Evolutionary conservation across 2,329 filamentous ascomycete genomes (phyloP).

Genomic region (Venturiaceae sp.): DNA sequence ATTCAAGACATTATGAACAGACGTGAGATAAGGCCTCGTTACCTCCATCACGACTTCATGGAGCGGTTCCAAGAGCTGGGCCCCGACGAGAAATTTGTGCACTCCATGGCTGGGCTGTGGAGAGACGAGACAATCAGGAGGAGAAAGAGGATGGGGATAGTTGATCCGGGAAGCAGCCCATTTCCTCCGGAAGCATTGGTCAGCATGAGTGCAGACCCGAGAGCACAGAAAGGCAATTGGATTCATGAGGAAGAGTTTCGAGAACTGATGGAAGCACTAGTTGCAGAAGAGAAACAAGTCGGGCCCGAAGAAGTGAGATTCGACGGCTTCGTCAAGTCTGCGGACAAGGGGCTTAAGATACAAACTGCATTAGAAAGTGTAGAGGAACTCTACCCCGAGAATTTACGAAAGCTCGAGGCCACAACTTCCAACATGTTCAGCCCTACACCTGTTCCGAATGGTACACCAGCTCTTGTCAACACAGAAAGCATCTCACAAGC

Average conservation of each 20-base stretch:
- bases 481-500: not conserved
- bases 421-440: not conserved
- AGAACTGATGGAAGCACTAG: constrained; percentile 52
- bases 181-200: constrained; percentile 75
- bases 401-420: constrained; percentile 28
- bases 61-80: constrained; percentile 58
- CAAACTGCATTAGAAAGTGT: constrained; percentile 75
- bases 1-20: constrained; percentile 85
- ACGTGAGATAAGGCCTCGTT: constrained; percentile 61
- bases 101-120: constrained; percentile 92
- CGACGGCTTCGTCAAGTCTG: constrained; percentile 52
- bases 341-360: constrained; percentile 48
- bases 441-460: not conserved
- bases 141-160: constrained; percentile 58
- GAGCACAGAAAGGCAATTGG: constrained; percentile 70
- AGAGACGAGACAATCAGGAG: constrained; percentile 76
- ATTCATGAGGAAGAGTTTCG: constrained; percentile 83
- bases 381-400: constrained; percentile 72
- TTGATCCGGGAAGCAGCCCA: constrained; percentile 56
- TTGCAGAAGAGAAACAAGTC: constrained; percentile 51
- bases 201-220: constrained; percentile 77
- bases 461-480: not conserved
- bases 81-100: constrained; percentile 69
- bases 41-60: constrained; percentile 76
- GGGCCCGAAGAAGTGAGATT: constrained; percentile 43